phyloP scores from a whole-genome alignment of 768 basidiomycete genomes.

The Russula griseocarnosa region DNA sequence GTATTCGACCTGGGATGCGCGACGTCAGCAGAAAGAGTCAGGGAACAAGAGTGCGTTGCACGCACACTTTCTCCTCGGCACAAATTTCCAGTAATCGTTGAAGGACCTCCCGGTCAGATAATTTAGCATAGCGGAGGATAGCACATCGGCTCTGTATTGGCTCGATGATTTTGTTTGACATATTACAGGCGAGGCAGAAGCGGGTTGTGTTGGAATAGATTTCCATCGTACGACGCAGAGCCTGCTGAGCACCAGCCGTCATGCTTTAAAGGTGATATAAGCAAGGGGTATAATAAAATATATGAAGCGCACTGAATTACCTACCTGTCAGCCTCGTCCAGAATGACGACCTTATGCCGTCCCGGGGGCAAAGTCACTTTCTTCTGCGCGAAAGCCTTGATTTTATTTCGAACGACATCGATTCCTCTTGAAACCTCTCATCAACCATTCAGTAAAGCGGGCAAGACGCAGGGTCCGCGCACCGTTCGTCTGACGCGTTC shows the following conservation, averaged over 20 bases:
- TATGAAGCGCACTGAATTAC: conserved; percentile 40
- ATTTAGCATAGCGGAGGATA: conserved; percentile 87
- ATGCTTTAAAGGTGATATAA: conserved; percentile 54
- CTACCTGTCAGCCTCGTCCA: conserved; percentile 99
- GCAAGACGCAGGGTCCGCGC: conserved; percentile 23
- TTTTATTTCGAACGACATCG: conserved; percentile 97
- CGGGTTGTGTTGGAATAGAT: conserved; percentile 98
- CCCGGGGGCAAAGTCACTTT: conserved; percentile 98
- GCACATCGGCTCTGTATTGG: conserved; percentile 99
- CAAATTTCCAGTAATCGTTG: conserved; percentile 93
- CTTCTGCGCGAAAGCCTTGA: conserved; percentile 96
- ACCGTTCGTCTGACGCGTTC: conserved; percentile 98
- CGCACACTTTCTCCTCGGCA: conserved; percentile 77
- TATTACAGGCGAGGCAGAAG: conserved; percentile 96
- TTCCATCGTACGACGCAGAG: conserved; percentile 97
- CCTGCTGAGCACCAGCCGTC: conserved; percentile 98
- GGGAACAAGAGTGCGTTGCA: background rate
- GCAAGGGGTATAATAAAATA: background rate
- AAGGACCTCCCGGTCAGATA: conserved; percentile 85
- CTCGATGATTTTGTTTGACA: conserved; percentile 99
- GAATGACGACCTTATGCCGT: conserved; percentile 93
- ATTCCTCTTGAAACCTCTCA: conserved; percentile 69
- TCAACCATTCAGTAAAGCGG: background rate
- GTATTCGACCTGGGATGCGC: conserved; percentile 74
- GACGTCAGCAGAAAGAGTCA: conserved; percentile 1